Conservation (phyloP, 2,329 filamentous ascomycete species). For the Coniochaeta prunicola region DNA sequence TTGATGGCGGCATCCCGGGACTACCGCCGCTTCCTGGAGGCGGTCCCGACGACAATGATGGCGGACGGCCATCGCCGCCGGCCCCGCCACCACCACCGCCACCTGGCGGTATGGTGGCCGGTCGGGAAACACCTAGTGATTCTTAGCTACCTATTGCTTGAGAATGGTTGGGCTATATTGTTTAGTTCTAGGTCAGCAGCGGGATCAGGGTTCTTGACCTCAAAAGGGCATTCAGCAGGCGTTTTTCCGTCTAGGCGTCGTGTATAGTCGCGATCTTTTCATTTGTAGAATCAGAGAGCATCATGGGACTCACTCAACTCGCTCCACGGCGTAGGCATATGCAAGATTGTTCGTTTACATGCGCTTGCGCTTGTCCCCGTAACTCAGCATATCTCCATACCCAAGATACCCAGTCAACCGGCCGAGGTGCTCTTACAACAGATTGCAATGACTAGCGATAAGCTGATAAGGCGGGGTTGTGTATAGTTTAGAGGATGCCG, state of each 20-base stretch:
- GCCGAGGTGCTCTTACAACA: too few relatives aligned
- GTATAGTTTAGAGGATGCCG: not conserved
- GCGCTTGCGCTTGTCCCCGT: too few relatives aligned
- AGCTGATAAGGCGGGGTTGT: not conserved
- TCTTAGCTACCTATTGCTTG: not conserved
- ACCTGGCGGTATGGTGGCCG: conserved; percentile 1
- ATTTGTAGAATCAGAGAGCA: not conserved
- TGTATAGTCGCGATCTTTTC: not conserved
- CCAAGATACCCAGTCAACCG: too few relatives aligned
- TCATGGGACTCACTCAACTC: not conserved
- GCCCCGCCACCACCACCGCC: not conserved
- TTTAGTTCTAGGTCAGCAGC: not conserved
- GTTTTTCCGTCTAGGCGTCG: not conserved
- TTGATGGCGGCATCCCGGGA: conserved; percentile 12
- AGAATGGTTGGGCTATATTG: not conserved
- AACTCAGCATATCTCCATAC: too few relatives aligned
- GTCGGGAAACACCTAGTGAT: not conserved
- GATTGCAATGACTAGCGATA: not conserved
- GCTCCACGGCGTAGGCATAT: not conserved
- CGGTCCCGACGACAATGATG: not conserved
- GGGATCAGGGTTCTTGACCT: not conserved
- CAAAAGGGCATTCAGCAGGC: not conserved
- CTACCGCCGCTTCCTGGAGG: conserved; percentile 11
- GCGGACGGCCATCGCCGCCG: not conserved
- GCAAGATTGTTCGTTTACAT: not conserved